These are phyloP conservation scores for Saccharomycodes ludwigii DNA, from an alignment of 805 yeast genomes.

Conservation along the genomic window DNA sequence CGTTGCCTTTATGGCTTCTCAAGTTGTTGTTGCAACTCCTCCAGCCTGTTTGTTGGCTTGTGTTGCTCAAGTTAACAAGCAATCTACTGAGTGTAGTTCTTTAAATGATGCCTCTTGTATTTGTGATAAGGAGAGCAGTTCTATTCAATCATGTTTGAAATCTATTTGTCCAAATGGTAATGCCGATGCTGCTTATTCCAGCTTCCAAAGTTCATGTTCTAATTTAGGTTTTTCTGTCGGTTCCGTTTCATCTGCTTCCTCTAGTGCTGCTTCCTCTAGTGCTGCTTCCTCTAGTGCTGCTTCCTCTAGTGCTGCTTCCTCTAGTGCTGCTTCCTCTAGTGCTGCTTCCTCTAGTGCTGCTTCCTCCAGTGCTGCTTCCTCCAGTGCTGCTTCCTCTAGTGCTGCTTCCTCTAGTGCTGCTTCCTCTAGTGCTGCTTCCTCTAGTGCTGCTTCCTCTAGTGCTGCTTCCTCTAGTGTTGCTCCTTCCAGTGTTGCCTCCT, in stretches of 20 bases:
- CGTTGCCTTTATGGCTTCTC: conserved; percentile 11
- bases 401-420: neutral
- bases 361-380: neutral
- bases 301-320: neutral
- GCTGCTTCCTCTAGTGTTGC: neutral
- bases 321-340: neutral
- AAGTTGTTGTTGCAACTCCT: conserved; percentile 50
- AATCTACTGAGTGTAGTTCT: conserved; percentile 40
- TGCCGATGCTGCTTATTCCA: conserved; percentile 43
- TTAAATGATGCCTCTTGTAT: conserved; percentile 58
- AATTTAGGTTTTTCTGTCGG: conserved; percentile 30
- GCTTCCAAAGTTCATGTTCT: conserved; percentile 43
- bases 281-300: neutral
- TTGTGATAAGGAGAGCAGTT: conserved; percentile 43
- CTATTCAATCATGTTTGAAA: conserved; percentile 51
- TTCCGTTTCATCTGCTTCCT: conserved; percentile 9
- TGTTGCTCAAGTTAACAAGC: conserved; percentile 55
- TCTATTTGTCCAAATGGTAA: conserved; percentile 56
- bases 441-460: neutral
- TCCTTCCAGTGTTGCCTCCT: neutral
- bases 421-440: conserved; percentile 9
- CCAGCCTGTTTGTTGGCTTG: conserved; percentile 91
- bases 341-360: neutral
- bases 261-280: neutral
- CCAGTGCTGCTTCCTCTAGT: neutral